A percentile compares a stretch with the other conserved stretches of the same genome.
Conservation (phyloP, 306 rosid genomes). For the Glycine latifolia region DNA sequence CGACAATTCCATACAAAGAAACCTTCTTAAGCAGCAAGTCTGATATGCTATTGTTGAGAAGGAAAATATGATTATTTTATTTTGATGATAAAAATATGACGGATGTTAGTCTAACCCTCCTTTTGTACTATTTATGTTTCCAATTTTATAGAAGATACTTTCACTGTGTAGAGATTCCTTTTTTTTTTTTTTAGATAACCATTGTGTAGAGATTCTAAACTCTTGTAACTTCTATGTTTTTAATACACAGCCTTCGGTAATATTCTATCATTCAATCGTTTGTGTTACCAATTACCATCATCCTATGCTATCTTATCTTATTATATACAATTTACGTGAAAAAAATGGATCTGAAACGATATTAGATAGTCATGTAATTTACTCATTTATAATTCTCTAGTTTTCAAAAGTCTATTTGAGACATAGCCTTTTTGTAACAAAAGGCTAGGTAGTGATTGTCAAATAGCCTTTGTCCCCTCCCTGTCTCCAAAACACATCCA, state of each 20-base stretch:
- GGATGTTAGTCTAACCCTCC: background rate
- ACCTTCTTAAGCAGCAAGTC: background rate
- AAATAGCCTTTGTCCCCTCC: background rate
- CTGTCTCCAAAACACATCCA: background rate
- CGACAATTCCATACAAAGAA: constrained; percentile 8
- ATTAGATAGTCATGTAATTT: too few relatives aligned
- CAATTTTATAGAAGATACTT: background rate
- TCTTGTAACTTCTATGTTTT: background rate
- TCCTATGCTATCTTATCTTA: too few relatives aligned
- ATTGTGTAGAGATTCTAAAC: background rate
- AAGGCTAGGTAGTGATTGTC: background rate
- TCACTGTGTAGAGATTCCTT: background rate
- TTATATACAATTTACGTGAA: too few relatives aligned
- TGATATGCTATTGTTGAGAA: constrained; percentile 23
- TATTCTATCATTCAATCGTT: too few relatives aligned
- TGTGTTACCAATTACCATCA: background rate
- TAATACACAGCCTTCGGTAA: background rate
- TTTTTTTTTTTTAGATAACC: too few relatives aligned
- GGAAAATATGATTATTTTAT: constrained; percentile 5
- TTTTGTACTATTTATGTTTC: background rate
- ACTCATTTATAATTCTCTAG: background rate
- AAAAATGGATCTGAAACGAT: too few relatives aligned
- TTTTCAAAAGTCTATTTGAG: background rate
- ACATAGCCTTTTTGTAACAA: background rate
- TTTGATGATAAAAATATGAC: background rate